These are phyloP conservation scores for Datura wrightii DNA, from an alignment of 257 asterid genomes.

Conservation along the genomic window DNA sequence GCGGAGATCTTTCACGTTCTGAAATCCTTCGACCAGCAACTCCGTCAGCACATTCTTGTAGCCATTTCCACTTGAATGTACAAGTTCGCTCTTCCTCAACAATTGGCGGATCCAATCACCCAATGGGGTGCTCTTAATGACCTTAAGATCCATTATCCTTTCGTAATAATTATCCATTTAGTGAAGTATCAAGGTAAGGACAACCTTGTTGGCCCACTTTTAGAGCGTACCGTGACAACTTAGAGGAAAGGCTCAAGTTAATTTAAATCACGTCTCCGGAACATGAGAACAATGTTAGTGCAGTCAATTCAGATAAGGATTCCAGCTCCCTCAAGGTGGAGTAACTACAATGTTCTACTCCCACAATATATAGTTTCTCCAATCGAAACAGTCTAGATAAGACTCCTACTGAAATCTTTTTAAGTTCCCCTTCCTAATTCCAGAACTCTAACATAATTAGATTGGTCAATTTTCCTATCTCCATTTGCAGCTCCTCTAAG, in stretches of 20 bases:
- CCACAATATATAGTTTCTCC: not conserved
- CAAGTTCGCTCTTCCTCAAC: conserved; percentile 9
- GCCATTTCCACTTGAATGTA: not conserved
- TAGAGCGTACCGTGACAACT: not conserved
- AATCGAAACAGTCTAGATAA: not conserved
- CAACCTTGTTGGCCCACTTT: not conserved
- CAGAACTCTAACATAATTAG: conserved; percentile 9
- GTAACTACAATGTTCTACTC: not conserved
- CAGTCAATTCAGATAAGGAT: not conserved
- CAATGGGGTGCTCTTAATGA: not conserved
- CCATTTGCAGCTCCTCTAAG: not conserved
- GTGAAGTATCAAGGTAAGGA: not conserved
- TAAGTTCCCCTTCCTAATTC: not conserved
- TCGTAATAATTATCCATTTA: not conserved
- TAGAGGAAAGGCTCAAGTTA: not conserved
- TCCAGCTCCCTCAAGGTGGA: not conserved
- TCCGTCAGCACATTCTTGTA: not conserved
- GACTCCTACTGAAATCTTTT: not conserved
- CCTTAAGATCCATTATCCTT: not conserved
- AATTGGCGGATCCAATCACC: not conserved
- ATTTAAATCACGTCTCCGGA: not conserved
- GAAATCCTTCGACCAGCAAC: not conserved
- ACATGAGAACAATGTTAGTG: not conserved
- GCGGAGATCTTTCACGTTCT: not conserved
- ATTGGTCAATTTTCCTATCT: not conserved